A percentile compares a stretch with the other conserved stretches of the same genome.
Evolutionary conservation across 2,329 filamentous ascomycete genomes (phyloP).

Genomic region (Neopestalotiopsis sp.): DNA sequence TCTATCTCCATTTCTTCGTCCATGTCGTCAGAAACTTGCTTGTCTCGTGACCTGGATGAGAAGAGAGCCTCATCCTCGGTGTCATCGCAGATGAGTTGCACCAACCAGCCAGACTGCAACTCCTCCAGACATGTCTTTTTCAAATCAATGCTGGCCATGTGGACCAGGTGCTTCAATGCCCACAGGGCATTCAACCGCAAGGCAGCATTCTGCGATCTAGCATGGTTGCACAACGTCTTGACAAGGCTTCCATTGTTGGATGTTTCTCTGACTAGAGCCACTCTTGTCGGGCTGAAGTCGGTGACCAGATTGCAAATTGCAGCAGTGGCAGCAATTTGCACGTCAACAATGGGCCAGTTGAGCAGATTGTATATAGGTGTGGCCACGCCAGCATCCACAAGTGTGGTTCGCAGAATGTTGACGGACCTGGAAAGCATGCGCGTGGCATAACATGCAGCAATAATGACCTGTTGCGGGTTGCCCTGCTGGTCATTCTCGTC

Average conservation of each 20-base stretch:
- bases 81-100: constrained; percentile 74
- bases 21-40: constrained; percentile 44
- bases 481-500: constrained; percentile 61
- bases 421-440: constrained; percentile 85
- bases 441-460: constrained; percentile 84
- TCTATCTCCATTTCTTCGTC: constrained; percentile 66
- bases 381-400: constrained; percentile 85
- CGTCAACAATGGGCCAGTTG: constrained; percentile 74
- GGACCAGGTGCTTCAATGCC: constrained; percentile 90
- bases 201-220: constrained; percentile 78
- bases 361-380: constrained; percentile 79
- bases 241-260: constrained; percentile 63
- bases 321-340: constrained; percentile 85
- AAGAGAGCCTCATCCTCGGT: constrained; percentile 58
- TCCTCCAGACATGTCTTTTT: constrained; percentile 81
- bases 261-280: constrained; percentile 70
- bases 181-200: constrained; percentile 87
- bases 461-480: constrained; percentile 75
- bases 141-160: constrained; percentile 70
- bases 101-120: constrained; percentile 79
- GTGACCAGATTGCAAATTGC: constrained; percentile 84
- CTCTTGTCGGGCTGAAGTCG: constrained; percentile 89
- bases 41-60: constrained; percentile 40
- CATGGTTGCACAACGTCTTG: constrained; percentile 80
- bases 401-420: constrained; percentile 79